Evolutionary conservation across 2,329 filamentous ascomycete species (phyloP).

Genomic region (Apiospora arundinis): DNA sequence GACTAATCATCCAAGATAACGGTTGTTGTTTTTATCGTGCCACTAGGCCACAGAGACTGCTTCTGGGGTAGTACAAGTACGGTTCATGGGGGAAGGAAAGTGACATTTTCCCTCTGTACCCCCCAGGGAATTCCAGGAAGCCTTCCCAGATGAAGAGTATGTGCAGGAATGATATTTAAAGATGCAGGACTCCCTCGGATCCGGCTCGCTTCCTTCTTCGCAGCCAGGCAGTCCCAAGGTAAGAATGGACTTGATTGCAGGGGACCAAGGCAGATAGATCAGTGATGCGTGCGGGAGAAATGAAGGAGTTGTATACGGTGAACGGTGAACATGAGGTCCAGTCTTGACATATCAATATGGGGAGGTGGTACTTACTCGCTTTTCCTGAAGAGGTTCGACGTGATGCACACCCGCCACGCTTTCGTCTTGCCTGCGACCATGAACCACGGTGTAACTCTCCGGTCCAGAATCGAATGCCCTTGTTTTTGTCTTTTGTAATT

Average conservation of each 20-base stretch:
- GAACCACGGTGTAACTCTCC: slow-evolving; percentile 15
- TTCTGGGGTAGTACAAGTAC: slow-evolving; percentile 9
- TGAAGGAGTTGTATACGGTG: background rate
- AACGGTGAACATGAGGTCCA: no score
- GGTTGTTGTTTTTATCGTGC: slow-evolving; percentile 11
- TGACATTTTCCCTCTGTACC: background rate
- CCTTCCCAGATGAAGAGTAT: background rate
- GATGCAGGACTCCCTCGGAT: slow-evolving; percentile 7
- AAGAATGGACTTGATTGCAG: background rate
- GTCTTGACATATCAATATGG: background rate
- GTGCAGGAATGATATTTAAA: slow-evolving; percentile 1
- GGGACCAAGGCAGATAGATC: background rate
- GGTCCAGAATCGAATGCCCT: background rate
- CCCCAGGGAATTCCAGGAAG: background rate
- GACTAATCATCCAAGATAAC: slow-evolving; percentile 19
- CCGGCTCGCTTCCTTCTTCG: background rate
- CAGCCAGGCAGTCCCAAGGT: background rate
- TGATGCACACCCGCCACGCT: slow-evolving; percentile 14
- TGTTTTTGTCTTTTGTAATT: background rate
- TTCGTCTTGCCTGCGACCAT: slow-evolving; percentile 5
- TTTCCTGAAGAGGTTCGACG: slow-evolving; percentile 5
- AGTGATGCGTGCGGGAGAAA: background rate
- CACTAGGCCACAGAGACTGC: slow-evolving; percentile 9
- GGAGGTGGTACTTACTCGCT: background rate
- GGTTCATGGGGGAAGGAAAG: background rate